Evolutionary conservation across 805 yeast genomes (phyloP), one percentile per base, ranked within the genome.

Genomic region (Nakazawaea wyomingensis): DNA sequence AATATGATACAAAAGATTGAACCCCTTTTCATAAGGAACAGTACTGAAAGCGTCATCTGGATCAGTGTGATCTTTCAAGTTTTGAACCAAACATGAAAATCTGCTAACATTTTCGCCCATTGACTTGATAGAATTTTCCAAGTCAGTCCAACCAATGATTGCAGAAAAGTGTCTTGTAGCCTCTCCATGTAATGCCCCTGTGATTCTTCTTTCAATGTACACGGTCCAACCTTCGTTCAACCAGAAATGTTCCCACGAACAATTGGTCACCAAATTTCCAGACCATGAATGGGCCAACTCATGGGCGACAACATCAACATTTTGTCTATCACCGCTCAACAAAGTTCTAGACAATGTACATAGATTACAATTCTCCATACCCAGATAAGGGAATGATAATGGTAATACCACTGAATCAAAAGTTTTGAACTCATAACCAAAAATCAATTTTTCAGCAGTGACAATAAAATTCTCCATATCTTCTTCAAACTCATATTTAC

Each of bases 161-260:
- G 89, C 88, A 48, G 82, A 72, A 58, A 89, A 85, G 53, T 87
- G 91, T 57, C 96, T 76, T 33, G 76, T 70, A 26, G 78, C 62
- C 53, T 85, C 91, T 19, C 93, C 96, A 55, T 86, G 87, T n/a
- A 87, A 60, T 13, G 71, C 74, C 14, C 85, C 95, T 22, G 79
- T 67, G 46, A 89, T 88, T 54, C 96, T 70, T 59, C 96, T 76
- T 63, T 89, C 96, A 29, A 89, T 63, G 60, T 89, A 89, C 31
- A 89, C 96, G 5, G 96, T 88, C 96, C 96, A 89, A 29, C 96
- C 96, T 66, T 89, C 96, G 60, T 89, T 89, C 51, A 89, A 74
- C 93, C 95, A 89, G 61, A 89, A 88, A 65, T 88, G 95, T 57
- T 86, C 90, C 93, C 96, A 89, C 0, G 93, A 83, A 54, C 83